Conservation (phyloP, 371 early-diverging fungal genomes). For the Zopfochytrium polystomum region DNA sequence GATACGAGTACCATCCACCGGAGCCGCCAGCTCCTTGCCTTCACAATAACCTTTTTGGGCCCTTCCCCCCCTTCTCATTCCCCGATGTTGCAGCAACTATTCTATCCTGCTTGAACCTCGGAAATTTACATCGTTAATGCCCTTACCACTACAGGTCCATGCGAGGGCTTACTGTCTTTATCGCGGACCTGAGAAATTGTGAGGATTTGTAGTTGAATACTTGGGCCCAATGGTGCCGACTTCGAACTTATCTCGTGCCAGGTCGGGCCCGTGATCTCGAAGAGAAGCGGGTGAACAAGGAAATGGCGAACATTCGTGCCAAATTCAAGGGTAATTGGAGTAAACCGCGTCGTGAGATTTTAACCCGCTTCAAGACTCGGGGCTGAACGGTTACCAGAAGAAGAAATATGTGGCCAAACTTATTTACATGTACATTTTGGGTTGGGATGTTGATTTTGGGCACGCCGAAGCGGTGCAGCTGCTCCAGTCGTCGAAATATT, state of each 20-base stretch:
- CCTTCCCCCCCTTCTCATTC: too few relatives aligned
- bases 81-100: too few relatives aligned
- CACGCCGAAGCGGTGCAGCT: conserved; percentile 93
- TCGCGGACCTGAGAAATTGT: conserved; percentile 85
- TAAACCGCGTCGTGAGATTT: too few relatives aligned
- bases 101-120: too few relatives aligned
- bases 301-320: conserved; percentile 94
- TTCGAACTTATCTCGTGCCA: conserved; percentile 41
- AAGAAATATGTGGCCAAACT: conserved; percentile 98
- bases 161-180: conserved; percentile 84
- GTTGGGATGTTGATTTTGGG: conserved; percentile 97
- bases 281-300: conserved; percentile 96
- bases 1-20: too few relatives aligned
- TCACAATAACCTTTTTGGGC: too few relatives aligned
- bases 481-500: conserved; percentile 82
- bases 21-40: too few relatives aligned
- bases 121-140: too few relatives aligned
- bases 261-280: conserved; percentile 94
- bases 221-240: background rate
- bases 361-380: conserved; percentile 67
- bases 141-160: too few relatives aligned
- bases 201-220: too few relatives aligned
- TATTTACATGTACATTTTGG: conserved; percentile 96
- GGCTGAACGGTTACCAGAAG: conserved; percentile 92
- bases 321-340: conserved; percentile 90